These are phyloP conservation scores for Heliophila coronopifolia DNA, from an alignment of 441 rosid genomes.

Conservation along the genomic window DNA sequence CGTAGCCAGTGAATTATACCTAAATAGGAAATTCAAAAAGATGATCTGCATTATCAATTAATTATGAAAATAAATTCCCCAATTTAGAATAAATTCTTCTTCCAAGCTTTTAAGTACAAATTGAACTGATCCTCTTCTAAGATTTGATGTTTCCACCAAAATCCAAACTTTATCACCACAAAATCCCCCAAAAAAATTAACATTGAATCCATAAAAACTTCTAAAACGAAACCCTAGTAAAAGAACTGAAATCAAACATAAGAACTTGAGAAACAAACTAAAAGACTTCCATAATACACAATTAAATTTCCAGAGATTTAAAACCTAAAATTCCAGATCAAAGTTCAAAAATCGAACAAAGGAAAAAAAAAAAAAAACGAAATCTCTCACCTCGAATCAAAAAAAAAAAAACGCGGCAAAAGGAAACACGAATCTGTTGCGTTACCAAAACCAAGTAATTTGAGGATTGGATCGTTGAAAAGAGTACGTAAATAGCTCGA, in stretches of 20 bases:
- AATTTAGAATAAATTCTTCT: conserved; percentile 9
- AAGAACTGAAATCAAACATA: conserved; percentile 27
- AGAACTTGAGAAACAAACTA: conserved; percentile 17
- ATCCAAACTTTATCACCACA: conserved; percentile 37
- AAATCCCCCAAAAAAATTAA: neutral
- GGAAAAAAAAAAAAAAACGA: conserved; percentile 12
- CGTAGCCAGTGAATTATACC: neutral
- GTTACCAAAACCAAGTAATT: conserved; percentile 2
- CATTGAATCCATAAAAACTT: conserved; percentile 1
- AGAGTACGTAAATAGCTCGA: conserved; percentile 16
- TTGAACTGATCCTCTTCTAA: conserved; percentile 22
- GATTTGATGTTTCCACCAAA: conserved; percentile 23
- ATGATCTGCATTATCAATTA: conserved; percentile 16
- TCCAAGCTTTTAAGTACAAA: conserved; percentile 17
- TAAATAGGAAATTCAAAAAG: conserved; percentile 1
- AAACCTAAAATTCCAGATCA: conserved; percentile 38
- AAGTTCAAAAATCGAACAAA: conserved; percentile 8
- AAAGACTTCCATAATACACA: conserved; percentile 14
- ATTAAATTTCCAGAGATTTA: neutral
- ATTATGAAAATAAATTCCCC: conserved; percentile 10
- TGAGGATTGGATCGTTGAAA: conserved; percentile 12
- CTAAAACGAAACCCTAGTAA: conserved; percentile 28
- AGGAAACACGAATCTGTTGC: neutral
- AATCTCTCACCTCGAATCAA: conserved; percentile 23
- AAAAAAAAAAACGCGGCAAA: conserved; percentile 26